A percentile compares a stretch with the other conserved stretches of the same genome.
These are phyloP conservation scores for Tremella fuciformis DNA, from an alignment of 768 basidiomycete genomes.

Conservation along the genomic window DNA sequence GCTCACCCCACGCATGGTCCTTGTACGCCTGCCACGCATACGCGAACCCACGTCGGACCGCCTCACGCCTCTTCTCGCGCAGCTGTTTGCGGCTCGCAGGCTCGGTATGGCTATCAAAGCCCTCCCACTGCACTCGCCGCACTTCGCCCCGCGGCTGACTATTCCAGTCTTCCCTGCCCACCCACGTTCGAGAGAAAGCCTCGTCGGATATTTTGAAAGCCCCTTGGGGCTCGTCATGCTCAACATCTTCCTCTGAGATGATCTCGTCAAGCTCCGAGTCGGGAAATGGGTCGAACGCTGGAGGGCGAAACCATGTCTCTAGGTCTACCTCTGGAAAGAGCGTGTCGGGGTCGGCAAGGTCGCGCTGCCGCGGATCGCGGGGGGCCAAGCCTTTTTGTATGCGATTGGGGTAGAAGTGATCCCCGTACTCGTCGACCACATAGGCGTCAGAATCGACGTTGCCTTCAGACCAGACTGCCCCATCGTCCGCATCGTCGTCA, in stretches of 20 bases:
- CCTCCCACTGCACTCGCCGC: conserved; percentile 33
- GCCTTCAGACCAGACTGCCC: no score
- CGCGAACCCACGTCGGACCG: conserved; percentile 47
- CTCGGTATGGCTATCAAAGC: conserved; percentile 29
- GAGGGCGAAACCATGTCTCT: neutral
- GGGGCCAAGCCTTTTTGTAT: no score
- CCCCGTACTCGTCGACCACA: no score
- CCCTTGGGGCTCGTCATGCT: neutral
- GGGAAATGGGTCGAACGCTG: conserved; percentile 15
- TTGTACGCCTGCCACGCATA: conserved; percentile 51
- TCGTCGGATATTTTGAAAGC: conserved; percentile 6
- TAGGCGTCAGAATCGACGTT: no score
- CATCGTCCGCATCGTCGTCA: no score
- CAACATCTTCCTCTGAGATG: conserved; percentile 20
- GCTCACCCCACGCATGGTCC: conserved; percentile 50
- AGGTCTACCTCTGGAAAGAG: conserved; percentile 1
- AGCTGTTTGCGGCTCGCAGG: conserved; percentile 22
- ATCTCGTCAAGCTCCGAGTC: conserved; percentile 24
- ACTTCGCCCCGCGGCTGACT: conserved; percentile 16
- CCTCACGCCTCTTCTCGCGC: conserved; percentile 44
- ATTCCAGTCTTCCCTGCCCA: conserved; percentile 25
- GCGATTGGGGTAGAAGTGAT: no score
- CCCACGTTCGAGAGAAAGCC: conserved; percentile 25
- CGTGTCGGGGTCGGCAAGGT: no score
- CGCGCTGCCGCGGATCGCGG: no score